Base-by-base conservation (phyloP, 345 rosid genomes). In the Durio zibethinus region DNA sequence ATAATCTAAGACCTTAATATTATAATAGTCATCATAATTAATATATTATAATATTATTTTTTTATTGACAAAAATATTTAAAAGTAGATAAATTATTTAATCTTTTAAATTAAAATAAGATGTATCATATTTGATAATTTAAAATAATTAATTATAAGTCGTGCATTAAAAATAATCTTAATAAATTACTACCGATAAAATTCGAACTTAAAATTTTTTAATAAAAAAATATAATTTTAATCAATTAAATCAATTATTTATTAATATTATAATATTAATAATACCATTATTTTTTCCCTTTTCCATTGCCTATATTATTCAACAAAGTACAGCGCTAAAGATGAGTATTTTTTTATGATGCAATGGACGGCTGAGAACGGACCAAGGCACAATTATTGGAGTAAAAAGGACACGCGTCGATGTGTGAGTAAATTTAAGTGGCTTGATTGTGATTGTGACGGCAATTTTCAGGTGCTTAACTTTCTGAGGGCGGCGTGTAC, bases 391-490 rank as follows among this genome's bases (percentile, higher is more conserved):
- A 74, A 74, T 79, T 74, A 79, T 74, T 67, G 62, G 40, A 11
- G 62, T 5, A 33, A 16, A 12, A 43, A 1, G 54, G 14, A 48
- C 63, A 47, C 82, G 78, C 74, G 82, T 63, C 76, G 4, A 4
- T n/a, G 16, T 7, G 1, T 47, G 25, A 60, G 60, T 23, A 14
- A 11, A 45, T 3, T 42, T 68, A 60, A 68, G 82, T 72, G 40
- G 70, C 27, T 68, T 43, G 61, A 54, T 21, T 12, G 4, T 43
- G 61, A 54, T 21, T 12, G 4, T 11, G 57, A 80, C 76, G 65
- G 72, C 69, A 60, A 59, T 68, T 74, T 67, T 76, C 70, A 74
- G 78, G 82, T 67, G 33, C 82, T 59, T 35, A 15, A 68, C 75
- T 62, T 74, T 42, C 33, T 33, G 43, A 57, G 47, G 18, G 74